Base-by-base conservation (phyloP, 2,329 filamentous ascomycete species). In the Hypoxylon sp. region DNA sequence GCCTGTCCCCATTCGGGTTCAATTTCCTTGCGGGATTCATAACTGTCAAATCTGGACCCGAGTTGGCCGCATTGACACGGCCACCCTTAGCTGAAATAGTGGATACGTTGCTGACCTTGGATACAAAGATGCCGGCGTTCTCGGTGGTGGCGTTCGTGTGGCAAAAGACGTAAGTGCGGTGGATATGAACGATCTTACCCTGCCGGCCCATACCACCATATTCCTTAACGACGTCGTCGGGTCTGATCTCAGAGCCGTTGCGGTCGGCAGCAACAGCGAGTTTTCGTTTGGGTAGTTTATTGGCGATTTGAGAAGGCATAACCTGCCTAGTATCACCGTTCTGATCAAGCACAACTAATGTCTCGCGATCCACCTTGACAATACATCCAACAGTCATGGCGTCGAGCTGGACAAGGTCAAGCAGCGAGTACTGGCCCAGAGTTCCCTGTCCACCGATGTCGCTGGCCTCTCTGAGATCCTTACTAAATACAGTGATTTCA, bases 401-500 rank as follows among this genome's bases (percentile, higher is more conserved):
- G 80, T 98, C 95, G 68, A 99, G 88, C 81, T 98, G 94, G 13
- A 99, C 94, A 26, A 99, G 87, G 78, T 99, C 96, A 74, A 97
- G 94, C 35, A 99, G 89, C 73, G 94, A 92, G 79, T 92, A 98
- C 80, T 97, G 93, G 10, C 94, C 94, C n/a, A 95, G 83, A 33
- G 90, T 89, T 29, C 93, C 92, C 76, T 94, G 91, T 14, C 93
- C 94, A 70, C 94, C 94, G 73, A 94, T 94, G 78, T 98, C 96
- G 61, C 93, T 94, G 29, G 96, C 96, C 80, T 97, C 93, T 73
- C 97, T 90, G 67, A 99, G 83, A 82, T 99, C 96, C 79, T 97
- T 98, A 83, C 95, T 98, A 78, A 99, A 99, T 35, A 99, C 96
- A 0, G 94, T 98, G 73, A 99, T 94, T 79, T 99, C 96, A 57